Conservation (phyloP, 202 grass and related monocot genomes). For the Carex arenaria region DNA sequence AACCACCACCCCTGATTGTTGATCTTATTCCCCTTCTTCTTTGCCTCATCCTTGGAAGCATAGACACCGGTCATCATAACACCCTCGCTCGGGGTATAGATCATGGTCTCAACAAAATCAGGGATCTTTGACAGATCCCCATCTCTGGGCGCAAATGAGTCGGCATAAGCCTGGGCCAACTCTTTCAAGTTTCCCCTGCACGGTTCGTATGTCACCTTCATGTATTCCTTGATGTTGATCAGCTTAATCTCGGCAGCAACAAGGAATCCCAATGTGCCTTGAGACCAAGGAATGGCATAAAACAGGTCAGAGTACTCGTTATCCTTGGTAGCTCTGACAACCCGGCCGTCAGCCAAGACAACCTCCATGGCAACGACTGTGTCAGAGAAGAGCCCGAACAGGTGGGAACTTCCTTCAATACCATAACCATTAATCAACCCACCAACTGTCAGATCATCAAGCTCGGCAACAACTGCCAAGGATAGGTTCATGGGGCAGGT, state of each 20-base stretch:
- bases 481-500: constrained; percentile 81
- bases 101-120: constrained; percentile 89
- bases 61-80: constrained; percentile 92
- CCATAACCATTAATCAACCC: constrained; percentile 89
- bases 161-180: constrained; percentile 57
- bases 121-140: constrained; percentile 66
- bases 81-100: constrained; percentile 53
- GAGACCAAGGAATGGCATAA: constrained; percentile 90
- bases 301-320: constrained; percentile 89
- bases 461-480: constrained; percentile 77
- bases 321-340: constrained; percentile 87
- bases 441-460: constrained; percentile 92
- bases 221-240: constrained; percentile 91
- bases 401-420: constrained; percentile 91
- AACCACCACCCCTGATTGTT: constrained; percentile 91
- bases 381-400: constrained; percentile 93
- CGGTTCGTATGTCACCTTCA: constrained; percentile 75
- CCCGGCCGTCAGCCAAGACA: constrained; percentile 63
- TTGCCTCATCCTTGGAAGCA: constrained; percentile 86
- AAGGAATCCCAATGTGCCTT: constrained; percentile 88
- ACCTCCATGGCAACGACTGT: constrained; percentile 83
- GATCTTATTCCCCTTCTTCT: constrained; percentile 92
- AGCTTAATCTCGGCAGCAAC: constrained; percentile 93
- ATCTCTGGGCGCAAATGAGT: constrained; percentile 74
- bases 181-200: constrained; percentile 54